Evolutionary conservation across 2,329 filamentous ascomycete genomes (phyloP).

Genomic region (Chrysoporthe puriensis): DNA sequence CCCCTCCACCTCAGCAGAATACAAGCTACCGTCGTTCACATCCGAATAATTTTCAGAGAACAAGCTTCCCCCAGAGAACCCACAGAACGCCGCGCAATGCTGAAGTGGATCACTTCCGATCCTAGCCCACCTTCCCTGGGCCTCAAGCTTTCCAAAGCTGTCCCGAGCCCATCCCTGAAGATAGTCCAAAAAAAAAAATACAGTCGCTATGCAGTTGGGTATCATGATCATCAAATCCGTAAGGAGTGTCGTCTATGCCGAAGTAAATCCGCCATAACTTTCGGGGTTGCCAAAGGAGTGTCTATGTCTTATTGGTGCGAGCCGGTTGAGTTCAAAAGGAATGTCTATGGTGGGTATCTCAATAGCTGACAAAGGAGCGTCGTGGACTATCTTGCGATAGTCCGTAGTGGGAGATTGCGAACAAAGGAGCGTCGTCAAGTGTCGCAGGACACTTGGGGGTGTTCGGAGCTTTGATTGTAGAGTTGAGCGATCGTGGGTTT

Average conservation of each 20-base stretch:
- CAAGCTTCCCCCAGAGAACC: neutral
- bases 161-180: neutral
- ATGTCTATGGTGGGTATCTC: conserved; percentile 50
- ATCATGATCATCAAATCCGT: conserved; percentile 46
- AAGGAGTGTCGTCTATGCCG: conserved; percentile 52
- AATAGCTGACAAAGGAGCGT: conserved; percentile 40
- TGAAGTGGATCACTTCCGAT: conserved; percentile 14
- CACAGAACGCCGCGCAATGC: conserved; percentile 30
- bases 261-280: conserved; percentile 40
- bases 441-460: conserved; percentile 37
- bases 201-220: conserved; percentile 62
- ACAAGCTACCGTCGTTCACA: conserved; percentile 12
- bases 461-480: conserved; percentile 32
- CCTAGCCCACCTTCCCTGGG: conserved; percentile 2
- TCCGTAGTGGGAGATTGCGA: conserved; percentile 34
- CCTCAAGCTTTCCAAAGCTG: conserved; percentile 16
- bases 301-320: conserved; percentile 42
- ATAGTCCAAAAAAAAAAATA: conserved; percentile 35
- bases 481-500: conserved; percentile 35
- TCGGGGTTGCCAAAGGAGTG: conserved; percentile 37
- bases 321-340: conserved; percentile 40
- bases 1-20: neutral
- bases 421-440: conserved; percentile 38
- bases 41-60: neutral
- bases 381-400: conserved; percentile 31